Evolutionary conservation across 1,139 yeast species (phyloP).

Genomic region (Wickerhamomyces sp.): DNA sequence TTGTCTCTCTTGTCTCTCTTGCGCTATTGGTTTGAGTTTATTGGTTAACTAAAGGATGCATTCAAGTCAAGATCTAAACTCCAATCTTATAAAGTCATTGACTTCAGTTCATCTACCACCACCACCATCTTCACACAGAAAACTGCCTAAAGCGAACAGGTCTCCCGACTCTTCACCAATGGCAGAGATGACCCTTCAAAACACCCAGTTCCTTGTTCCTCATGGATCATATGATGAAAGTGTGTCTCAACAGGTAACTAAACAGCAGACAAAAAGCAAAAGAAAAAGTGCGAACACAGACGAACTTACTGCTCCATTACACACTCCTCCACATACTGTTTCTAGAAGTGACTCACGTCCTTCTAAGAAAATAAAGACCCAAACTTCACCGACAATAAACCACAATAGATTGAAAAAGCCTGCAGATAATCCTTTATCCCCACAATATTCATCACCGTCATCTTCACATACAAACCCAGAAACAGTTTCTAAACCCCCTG

Average conservation of each 20-base stretch:
- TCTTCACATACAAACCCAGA: slow-evolving; percentile 4
- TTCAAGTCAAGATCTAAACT: slow-evolving; percentile 28
- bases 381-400: slow-evolving; percentile 21
- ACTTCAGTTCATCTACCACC: slow-evolving; percentile 42
- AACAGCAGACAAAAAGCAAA: slow-evolving; percentile 1
- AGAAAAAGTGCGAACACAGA: slow-evolving; percentile 12
- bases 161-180: neutral
- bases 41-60: slow-evolving; percentile 16
- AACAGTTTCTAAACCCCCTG: slow-evolving; percentile 21
- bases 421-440: slow-evolving; percentile 20
- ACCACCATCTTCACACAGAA: slow-evolving; percentile 32
- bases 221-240: neutral
- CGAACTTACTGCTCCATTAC: slow-evolving; percentile 16
- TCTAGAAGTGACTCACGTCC: slow-evolving; percentile 15
- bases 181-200: neutral
- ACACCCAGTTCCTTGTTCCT: too few relatives aligned
- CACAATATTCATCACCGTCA: slow-evolving; percentile 24
- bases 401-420: slow-evolving; percentile 17
- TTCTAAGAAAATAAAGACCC: slow-evolving; percentile 12
- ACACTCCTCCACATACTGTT: slow-evolving; percentile 25
- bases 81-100: slow-evolving; percentile 36
- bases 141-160: neutral
- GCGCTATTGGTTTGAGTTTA: neutral
- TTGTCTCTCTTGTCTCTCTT: too few relatives aligned
- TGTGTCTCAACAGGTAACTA: too few relatives aligned